Evolutionary conservation across 495 filamentous ascomycete species (phyloP).

Genomic region (Podospora sp.): DNA sequence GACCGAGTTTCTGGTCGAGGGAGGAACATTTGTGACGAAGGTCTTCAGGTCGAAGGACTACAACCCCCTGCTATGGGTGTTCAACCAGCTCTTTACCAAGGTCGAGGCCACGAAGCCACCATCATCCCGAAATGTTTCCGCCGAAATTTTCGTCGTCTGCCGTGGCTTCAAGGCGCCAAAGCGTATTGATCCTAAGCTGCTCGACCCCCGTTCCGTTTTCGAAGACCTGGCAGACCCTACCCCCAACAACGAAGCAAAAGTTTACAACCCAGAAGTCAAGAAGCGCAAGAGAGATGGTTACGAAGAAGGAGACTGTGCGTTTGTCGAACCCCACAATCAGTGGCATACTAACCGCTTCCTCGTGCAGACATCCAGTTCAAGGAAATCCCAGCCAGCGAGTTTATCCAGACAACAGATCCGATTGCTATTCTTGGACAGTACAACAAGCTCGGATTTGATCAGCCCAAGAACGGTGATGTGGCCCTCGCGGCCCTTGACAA

Average conservation of each 20-base stretch:
- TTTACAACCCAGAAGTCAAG: slow-evolving; percentile 96
- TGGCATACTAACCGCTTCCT: slow-evolving; percentile 8
- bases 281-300: slow-evolving; percentile 97
- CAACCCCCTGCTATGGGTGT: slow-evolving; percentile 94
- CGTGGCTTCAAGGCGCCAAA: slow-evolving; percentile 88
- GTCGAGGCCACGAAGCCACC: slow-evolving; percentile 98
- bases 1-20: slow-evolving; percentile 87
- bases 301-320: slow-evolving; percentile 80
- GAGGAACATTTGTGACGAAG: slow-evolving; percentile 95
- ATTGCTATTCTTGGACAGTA: slow-evolving; percentile 91
- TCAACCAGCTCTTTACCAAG: slow-evolving; percentile 92
- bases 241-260: slow-evolving; percentile 95
- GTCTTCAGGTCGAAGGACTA: slow-evolving; percentile 98
- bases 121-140: slow-evolving; percentile 91
- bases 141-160: slow-evolving; percentile 98
- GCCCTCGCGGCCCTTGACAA: slow-evolving; percentile 83
- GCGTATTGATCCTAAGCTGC: slow-evolving; percentile 85
- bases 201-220: slow-evolving; percentile 90
- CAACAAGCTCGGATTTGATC: slow-evolving; percentile 81
- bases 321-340: background rate
- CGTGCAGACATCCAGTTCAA: slow-evolving; percentile 73
- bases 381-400: slow-evolving; percentile 83
- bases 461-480: slow-evolving; percentile 76
- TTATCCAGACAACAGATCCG: slow-evolving; percentile 91
- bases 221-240: slow-evolving; percentile 87